A percentile compares a stretch with the other conserved stretches of the same genome.
Conservation (phyloP, 2,329 filamentous ascomycete species). For the Fusarium armeniacum region DNA sequence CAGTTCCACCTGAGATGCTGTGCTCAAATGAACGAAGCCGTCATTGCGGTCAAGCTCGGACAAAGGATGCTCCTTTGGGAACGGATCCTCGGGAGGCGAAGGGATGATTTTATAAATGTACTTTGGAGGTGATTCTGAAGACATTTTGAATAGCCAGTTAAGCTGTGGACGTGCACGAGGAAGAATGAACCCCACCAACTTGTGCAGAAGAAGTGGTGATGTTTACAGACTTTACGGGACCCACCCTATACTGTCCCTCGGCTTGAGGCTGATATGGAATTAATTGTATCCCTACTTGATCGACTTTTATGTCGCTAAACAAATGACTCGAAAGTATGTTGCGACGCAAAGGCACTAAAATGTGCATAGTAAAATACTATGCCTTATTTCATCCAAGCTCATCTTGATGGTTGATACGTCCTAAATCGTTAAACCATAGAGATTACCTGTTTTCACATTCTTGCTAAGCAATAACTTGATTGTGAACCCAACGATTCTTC, state of each 20-base stretch:
- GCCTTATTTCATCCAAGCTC: too few relatives aligned
- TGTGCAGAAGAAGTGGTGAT: constrained; percentile 10
- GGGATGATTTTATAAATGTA: constrained; percentile 74
- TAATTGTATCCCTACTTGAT: neutral
- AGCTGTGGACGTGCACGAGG: constrained; percentile 2
- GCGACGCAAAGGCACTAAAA: too few relatives aligned
- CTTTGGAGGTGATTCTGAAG: constrained; percentile 54
- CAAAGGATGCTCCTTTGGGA: constrained; percentile 68
- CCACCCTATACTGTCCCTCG: neutral
- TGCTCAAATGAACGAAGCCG: constrained; percentile 74
- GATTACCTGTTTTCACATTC: too few relatives aligned
- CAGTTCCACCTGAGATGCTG: constrained; percentile 63
- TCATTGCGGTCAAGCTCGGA: constrained; percentile 72
- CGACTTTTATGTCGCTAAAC: too few relatives aligned
- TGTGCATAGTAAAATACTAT: too few relatives aligned
- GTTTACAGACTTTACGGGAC: constrained; percentile 14
- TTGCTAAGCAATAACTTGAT: too few relatives aligned
- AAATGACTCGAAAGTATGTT: too few relatives aligned
- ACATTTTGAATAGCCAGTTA: constrained; percentile 43
- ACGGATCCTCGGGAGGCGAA: constrained; percentile 64
- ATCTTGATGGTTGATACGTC: too few relatives aligned
- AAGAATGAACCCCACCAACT: constrained; percentile 15
- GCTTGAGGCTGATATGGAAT: neutral
- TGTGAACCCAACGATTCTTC: too few relatives aligned
- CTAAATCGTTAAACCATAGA: too few relatives aligned